These are phyloP conservation scores for Wickerhamomyces sp. DNA, from an alignment of 1,139 yeast genomes.

Conservation along the genomic window DNA sequence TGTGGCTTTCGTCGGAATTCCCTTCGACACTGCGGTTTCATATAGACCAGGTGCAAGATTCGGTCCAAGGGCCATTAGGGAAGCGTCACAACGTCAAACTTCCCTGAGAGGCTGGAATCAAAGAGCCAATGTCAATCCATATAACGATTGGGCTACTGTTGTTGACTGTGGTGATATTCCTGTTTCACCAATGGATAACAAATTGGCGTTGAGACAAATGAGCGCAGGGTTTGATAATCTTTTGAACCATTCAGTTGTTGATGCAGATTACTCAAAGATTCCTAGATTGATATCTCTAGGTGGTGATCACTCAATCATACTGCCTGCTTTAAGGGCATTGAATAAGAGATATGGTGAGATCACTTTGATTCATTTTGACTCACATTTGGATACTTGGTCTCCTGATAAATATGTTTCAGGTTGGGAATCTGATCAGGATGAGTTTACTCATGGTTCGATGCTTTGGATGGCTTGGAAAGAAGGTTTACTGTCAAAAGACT, in stretches of 20 bases:
- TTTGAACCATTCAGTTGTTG: constrained; percentile 27
- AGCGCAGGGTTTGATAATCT: constrained; percentile 48
- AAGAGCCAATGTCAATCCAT: constrained; percentile 47
- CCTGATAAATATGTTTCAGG: constrained; percentile 63
- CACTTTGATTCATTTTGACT: constrained; percentile 71
- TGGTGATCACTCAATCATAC: constrained; percentile 71
- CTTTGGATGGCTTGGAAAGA: constrained; percentile 72
- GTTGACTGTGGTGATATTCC: constrained; percentile 83
- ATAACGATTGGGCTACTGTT: constrained; percentile 59
- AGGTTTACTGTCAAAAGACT: constrained; percentile 47
- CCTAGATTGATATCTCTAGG: constrained; percentile 69
- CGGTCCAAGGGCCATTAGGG: constrained; percentile 72
- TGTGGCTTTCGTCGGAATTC: constrained; percentile 68
- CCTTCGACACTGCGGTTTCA: constrained; percentile 73
- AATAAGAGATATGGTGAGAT: constrained; percentile 55
- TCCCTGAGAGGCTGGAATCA: constrained; percentile 62
- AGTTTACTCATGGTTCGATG: constrained; percentile 77
- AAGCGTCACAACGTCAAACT: constrained; percentile 70
- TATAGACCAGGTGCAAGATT: constrained; percentile 76
- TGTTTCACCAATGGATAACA: constrained; percentile 71
- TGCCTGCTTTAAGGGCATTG: constrained; percentile 66
- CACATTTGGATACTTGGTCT: constrained; percentile 76
- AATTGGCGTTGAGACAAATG: constrained; percentile 68
- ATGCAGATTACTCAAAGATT: constrained; percentile 24
- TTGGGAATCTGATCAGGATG: constrained; percentile 63